phyloP scores from a whole-genome alignment of 1,284 basidiomycete genomes.

The Violaceomyces palustris region DNA sequence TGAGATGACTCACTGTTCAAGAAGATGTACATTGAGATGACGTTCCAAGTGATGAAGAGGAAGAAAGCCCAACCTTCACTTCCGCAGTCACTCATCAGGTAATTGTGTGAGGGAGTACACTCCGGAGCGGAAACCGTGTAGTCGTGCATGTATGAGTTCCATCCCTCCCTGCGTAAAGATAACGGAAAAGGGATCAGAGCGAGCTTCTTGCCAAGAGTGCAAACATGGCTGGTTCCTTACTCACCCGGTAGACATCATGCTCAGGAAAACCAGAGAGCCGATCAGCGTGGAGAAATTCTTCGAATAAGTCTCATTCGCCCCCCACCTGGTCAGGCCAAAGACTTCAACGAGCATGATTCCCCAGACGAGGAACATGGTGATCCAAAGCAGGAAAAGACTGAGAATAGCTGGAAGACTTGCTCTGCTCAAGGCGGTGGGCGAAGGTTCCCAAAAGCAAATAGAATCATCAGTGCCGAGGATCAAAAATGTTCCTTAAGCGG shows the following conservation, averaged over 20 bases:
- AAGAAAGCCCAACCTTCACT: slow-evolving; percentile 76
- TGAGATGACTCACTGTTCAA: slow-evolving; percentile 82
- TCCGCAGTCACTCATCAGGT: slow-evolving; percentile 79
- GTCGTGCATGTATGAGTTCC: slow-evolving; percentile 53
- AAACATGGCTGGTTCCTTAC: too few species aligned
- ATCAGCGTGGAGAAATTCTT: slow-evolving; percentile 80
- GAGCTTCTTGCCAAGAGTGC: too few species aligned
- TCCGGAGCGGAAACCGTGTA: slow-evolving; percentile 65
- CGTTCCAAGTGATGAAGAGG: slow-evolving; percentile 92
- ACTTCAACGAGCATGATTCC: slow-evolving; percentile 85
- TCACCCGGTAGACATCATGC: slow-evolving; percentile 60
- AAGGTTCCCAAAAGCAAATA: too few species aligned
- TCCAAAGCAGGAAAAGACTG: slow-evolving; percentile 81
- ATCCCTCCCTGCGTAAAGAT: too few species aligned
- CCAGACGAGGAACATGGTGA: slow-evolving; percentile 87
- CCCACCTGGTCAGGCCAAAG: slow-evolving; percentile 87
- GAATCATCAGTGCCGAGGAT: too few species aligned
- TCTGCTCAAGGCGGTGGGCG: too few species aligned
- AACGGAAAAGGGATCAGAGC: neutral
- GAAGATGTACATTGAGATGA: slow-evolving; percentile 80
- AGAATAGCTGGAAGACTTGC: slow-evolving; percentile 82
- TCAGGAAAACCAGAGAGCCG: slow-evolving; percentile 76
- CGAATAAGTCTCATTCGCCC: slow-evolving; percentile 63
- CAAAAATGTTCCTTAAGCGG: too few species aligned
- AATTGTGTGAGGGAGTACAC: slow-evolving; percentile 66